These are phyloP conservation scores for Selenicereus undatus DNA, from an alignment of 148 eudicot species.

Conservation along the genomic window DNA sequence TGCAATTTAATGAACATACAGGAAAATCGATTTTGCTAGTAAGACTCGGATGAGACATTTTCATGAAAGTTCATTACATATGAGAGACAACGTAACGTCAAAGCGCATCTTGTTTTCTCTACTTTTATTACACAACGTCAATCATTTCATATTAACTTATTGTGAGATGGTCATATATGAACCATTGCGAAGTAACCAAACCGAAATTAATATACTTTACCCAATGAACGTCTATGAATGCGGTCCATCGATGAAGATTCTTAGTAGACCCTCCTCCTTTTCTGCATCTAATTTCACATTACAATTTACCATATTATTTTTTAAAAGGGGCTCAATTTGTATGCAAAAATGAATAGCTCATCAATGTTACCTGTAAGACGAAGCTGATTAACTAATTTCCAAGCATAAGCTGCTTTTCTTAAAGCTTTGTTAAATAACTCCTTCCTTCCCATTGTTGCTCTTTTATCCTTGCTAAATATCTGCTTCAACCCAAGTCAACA, in stretches of 20 bases:
- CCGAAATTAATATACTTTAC: slow-evolving; percentile 27
- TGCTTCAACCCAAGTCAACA: slow-evolving; percentile 11
- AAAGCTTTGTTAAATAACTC: slow-evolving; percentile 69
- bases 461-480: slow-evolving; percentile 67
- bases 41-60: too few relatives aligned
- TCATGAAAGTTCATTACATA: too few relatives aligned
- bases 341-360: too few relatives aligned
- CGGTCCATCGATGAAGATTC: slow-evolving; percentile 70
- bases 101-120: too few relatives aligned
- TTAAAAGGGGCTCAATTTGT: too few relatives aligned
- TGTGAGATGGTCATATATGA: too few relatives aligned
- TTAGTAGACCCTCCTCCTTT: slow-evolving; percentile 59
- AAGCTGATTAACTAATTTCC: slow-evolving; percentile 69
- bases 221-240: slow-evolving; percentile 92
- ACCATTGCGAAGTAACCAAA: too few relatives aligned
- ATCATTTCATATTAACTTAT: too few relatives aligned
- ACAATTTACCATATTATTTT: not conserved
- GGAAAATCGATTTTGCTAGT: too few relatives aligned
- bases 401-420: slow-evolving; percentile 76
- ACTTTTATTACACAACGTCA: too few relatives aligned
- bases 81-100: too few relatives aligned
- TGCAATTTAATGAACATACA: too few relatives aligned
- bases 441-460: slow-evolving; percentile 61
- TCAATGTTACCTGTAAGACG: slow-evolving; percentile 54
- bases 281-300: slow-evolving; percentile 39